phyloP scores from a whole-genome alignment of 83 land plant species.

The Isoetes engelmannii region DNA sequence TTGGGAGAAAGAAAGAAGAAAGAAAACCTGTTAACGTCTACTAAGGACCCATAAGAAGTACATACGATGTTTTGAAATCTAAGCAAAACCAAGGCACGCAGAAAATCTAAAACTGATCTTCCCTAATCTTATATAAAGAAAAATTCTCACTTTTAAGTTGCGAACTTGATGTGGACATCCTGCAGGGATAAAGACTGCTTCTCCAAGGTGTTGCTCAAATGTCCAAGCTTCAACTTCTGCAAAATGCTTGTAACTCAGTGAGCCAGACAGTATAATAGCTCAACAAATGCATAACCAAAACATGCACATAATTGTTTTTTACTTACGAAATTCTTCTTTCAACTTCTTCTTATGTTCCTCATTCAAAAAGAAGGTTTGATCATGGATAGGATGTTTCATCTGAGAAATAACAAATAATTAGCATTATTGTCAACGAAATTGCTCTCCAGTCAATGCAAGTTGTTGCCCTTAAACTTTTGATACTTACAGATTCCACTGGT shows the following conservation, averaged over 20 bases:
- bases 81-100: too few relatives aligned
- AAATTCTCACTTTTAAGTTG: conserved; percentile 53
- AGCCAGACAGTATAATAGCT: neutral
- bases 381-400: conserved; percentile 56
- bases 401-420: conserved; percentile 24
- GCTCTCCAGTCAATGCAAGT: too few relatives aligned
- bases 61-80: too few relatives aligned
- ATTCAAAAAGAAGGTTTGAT: conserved; percentile 48
- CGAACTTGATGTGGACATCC: conserved; percentile 69
- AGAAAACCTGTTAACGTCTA: too few relatives aligned
- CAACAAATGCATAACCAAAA: neutral
- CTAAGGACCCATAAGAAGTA: too few relatives aligned
- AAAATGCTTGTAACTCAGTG: too few relatives aligned
- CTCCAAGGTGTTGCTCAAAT: conserved; percentile 59
- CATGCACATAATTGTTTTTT: neutral
- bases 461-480: neutral
- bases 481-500: conserved; percentile 42
- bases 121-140: too few relatives aligned
- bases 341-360: conserved; percentile 55
- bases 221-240: conserved; percentile 75
- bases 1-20: too few relatives aligned
- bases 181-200: conserved; percentile 75
- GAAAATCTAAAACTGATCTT: too few relatives aligned
- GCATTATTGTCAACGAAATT: neutral
- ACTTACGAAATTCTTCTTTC: conserved; percentile 86